Evolutionary conservation across 352 stramenopile species (phyloP), one percentile per base, ranked within the genome.

Genomic region (Pythium oligandrum): DNA sequence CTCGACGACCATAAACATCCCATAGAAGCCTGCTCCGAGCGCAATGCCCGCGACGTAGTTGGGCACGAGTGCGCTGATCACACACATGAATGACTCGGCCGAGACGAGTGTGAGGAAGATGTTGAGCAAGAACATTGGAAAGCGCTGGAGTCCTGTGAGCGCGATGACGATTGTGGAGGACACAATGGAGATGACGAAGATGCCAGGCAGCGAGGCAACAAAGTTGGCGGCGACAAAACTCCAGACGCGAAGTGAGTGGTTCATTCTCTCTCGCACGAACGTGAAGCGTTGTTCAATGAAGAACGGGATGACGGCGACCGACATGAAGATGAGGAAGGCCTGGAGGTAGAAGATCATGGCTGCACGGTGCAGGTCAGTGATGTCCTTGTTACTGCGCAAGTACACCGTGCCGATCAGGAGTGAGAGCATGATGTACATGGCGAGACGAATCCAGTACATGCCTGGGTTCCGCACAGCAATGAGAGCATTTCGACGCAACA

Each of bases 291-390:
- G 77, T 38, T 93, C 72, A 35, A 96, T 81, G 46, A 90, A 83
- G 63, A 92, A 92, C 2, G 87, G 85, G 12, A 96, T 57, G 2
- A 88, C 78, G 6, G 85, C 83, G 40, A 94, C 73, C 37, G 70
- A 85, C 86, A 95, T 95, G 61, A 91, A 94, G 40, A 90, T 77
- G 44, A 94, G 73, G 59, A 96, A 96, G 12, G 83, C 79, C 31
- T 86, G 74, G 31, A 89, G 68, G 70, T 88, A 94, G 59, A 92
- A 96, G 6, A 94, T 49, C 45, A 94, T 36, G 31, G 68, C 52
- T 9, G 72, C 53, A 35, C 71, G 38, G 42, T 80, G 66, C 30
- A 69, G 50, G 3, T 75, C 59, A 3, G 53, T 64, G 44, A 78
- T 32, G 6, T 67, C 51, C 5, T 69, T 45, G 54, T 78, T 74